Base-by-base conservation (phyloP, 768 basidiomycete genomes). In the Lactarius pseudohatsudake region DNA sequence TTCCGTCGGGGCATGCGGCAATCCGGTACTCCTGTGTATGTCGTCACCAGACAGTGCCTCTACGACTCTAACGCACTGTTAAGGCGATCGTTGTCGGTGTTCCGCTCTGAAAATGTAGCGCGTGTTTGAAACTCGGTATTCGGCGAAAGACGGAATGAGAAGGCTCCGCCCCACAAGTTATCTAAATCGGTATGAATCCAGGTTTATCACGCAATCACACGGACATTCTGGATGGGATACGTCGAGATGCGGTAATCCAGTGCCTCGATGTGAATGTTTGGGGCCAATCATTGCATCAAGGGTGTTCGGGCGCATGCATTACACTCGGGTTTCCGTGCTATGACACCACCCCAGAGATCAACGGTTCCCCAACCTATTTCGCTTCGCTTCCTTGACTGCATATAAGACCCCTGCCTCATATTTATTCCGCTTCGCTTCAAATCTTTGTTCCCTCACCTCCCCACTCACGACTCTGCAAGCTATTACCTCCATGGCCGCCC, bases 271-370 rank as follows among this genome's bases (percentile, higher is more conserved):
- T 22, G 45, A 57, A 38, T 47, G 43, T 36, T 66, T 61, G 65
- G 61, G 61, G 50, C 38, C 26, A 22, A 28, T 36, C 45, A 62
- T 53, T n/a, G 22, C 28, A n/a, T 15, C 45, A 53, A 26, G 15
- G 26, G 20, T 38, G 32, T 58, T 62, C 63, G 45, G 63, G 36
- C 18, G 45, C 57, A 28, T 41, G 47, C 57, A 64, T 4, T 20
- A n/a, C 34, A 15, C 0, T 20, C 32, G 36, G 65, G 8, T 62
- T 62, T 62, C 66, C 66, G 66, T 13, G 4, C 34, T 50, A 61
- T 67, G 66, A 67, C 61, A 54, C 9, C 11, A 59, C 66, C 66
- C 66, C 66, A 67, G 28, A 18, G 54, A 18, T 40, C 34, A 13
- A 47, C 16, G 32, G 10, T 13, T n/a, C 65, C 65, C 66, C 61